Percentiles rank a stretch among this genome's conserved stretches.
phyloP scores from a whole-genome alignment of 2,329 filamentous ascomycete species.

The Teratosphaeria nubilosa region DNA sequence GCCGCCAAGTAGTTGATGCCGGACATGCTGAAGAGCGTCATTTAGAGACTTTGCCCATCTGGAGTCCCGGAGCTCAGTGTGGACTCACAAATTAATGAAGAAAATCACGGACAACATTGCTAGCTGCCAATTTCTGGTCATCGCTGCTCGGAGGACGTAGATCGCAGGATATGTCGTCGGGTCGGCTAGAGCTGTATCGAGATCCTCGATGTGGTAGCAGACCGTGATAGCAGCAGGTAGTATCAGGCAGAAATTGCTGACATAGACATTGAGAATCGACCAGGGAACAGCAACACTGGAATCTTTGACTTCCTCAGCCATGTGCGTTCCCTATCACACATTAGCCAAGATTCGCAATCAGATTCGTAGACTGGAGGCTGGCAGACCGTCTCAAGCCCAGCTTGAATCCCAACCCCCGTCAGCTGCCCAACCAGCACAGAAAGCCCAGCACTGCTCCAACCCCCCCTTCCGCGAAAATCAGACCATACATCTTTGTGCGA shows the following conservation, averaged over 20 bases:
- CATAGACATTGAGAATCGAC: conserved; percentile 32
- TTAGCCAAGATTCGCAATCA: not conserved
- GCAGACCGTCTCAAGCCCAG: conserved; percentile 25
- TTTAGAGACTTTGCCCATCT: not conserved
- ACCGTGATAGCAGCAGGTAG: conserved; percentile 18
- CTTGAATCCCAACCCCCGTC: conserved; percentile 19
- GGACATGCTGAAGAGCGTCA: not conserved
- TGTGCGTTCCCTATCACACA: conserved; percentile 21
- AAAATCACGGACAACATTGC: conserved; percentile 8
- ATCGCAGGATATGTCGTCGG: conserved; percentile 28
- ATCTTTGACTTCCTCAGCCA: conserved; percentile 35
- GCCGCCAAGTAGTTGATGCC: conserved; percentile 8
- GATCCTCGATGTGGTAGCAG: conserved; percentile 6
- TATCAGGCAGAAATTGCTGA: conserved; percentile 21
- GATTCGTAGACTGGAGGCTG: not conserved
- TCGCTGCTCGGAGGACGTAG: conserved; percentile 21
- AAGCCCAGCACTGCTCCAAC: conserved; percentile 6
- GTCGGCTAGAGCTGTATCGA: conserved; percentile 10
- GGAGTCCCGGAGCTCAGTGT: conserved; percentile 1
- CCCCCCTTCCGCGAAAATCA: not conserved
- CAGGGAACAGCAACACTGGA: conserved; percentile 32
- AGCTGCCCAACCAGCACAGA: conserved; percentile 32
- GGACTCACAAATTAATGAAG: conserved; percentile 5
- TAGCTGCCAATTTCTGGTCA: conserved; percentile 9
- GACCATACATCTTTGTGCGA: conserved; percentile 3